Percentiles rank a stretch among this genome's conserved stretches.
These are phyloP conservation scores for Volvox reticuliferus DNA, from an alignment of 139 green algal genomes.

Conservation along the genomic window DNA sequence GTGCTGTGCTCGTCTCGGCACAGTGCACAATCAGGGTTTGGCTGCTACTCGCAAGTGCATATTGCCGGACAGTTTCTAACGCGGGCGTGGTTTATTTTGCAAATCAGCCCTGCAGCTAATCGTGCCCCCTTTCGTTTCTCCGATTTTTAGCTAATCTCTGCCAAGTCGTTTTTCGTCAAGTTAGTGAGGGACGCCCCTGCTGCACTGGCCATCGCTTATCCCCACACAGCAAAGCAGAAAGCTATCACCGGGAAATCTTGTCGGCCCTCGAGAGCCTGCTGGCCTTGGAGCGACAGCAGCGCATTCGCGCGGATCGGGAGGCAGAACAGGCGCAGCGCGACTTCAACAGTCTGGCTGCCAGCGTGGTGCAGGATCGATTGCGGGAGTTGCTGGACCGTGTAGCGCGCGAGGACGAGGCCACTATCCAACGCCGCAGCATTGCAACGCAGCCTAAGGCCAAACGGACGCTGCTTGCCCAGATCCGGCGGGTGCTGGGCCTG, in stretches of 20 bases:
- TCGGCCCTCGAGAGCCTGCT: background rate
- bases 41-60: too few species aligned
- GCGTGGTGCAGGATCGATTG: background rate
- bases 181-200: too few species aligned
- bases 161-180: too few species aligned
- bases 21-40: too few species aligned
- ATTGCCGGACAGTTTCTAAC: too few species aligned
- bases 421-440: background rate
- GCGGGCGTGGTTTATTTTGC: too few species aligned
- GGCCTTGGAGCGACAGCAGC: constrained; percentile 37
- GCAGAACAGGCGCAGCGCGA: constrained; percentile 10
- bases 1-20: too few species aligned
- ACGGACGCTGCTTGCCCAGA: background rate
- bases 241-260: constrained; percentile 30
- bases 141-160: too few species aligned
- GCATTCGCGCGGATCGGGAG: constrained; percentile 33
- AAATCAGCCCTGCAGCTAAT: too few species aligned
- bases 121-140: too few species aligned
- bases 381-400: constrained; percentile 31
- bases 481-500: constrained; percentile 28
- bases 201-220: too few species aligned
- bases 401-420: constrained; percentile 2
- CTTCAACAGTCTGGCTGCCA: background rate
- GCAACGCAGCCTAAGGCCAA: background rate
- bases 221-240: constrained; percentile 38